Base-by-base conservation (phyloP, 139 green algal genomes). In the Marvania coccoides region DNA sequence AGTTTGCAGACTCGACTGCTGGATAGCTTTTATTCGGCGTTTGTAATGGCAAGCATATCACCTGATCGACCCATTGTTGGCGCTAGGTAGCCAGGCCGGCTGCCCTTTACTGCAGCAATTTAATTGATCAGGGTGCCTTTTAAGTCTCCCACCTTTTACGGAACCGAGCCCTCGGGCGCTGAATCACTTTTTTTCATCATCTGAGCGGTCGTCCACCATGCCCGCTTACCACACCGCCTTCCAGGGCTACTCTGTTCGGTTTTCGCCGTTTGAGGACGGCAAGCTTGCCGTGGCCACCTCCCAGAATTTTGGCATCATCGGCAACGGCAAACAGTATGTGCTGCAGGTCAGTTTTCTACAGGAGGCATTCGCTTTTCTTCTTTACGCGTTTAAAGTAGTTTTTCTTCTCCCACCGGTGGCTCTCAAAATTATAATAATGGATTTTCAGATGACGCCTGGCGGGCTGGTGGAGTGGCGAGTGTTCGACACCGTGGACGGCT, bases 271-370 rank as follows among this genome's bases (percentile, higher is more conserved):
- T 66, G 59, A 91, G 24, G 77, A 91, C 53, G 66, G 61, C 9
- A 71, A 88, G 29, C 67, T 99, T 12, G 94, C 94, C 3, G 90
- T 99, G 4, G 83, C 87, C 23, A 96, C 89, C 4, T 78, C 91
- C 0, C 94, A 99, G 58, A 98, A 99, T 77, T 99, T 97, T 76
- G 94, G 94, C 12, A 98, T 99, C 51, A 91, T 99, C 40, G 94
- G 94, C 36, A 97, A 97, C 71, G 94, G 94, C 6, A 65, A 81
- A 23, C 87, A 94, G 75, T 79, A 96, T 69, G 80, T 98, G 1
- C 82, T 98, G 23, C 78, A 96, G 77, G 89, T 95, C 48, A 48
- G 13, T 47, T 13, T 39, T 26, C 8, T 6, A n/a, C n/a, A n/a
- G n/a, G n/a, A n/a, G n/a, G n/a, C n/a, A n/a, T n/a, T n/a, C n/a